Base-by-base conservation (phyloP, 2,329 filamentous ascomycete species). In the Dactylella cylindrospora region DNA sequence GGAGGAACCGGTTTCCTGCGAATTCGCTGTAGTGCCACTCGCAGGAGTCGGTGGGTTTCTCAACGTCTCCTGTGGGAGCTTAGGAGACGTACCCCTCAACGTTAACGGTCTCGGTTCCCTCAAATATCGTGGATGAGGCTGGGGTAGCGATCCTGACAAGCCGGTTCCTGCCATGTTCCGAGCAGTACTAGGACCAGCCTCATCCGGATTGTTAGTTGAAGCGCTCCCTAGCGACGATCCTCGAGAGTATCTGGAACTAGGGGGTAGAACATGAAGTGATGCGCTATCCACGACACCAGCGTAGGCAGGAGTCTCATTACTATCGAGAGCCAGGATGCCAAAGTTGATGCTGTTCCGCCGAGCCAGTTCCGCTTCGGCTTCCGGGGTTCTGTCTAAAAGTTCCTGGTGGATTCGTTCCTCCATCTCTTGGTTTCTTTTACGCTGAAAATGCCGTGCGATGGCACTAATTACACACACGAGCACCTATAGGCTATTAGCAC, bases 291-390 rank as follows among this genome's bases (percentile, higher is more conserved):
- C 43, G 5, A 62, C 54, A 7, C 57, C 57, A 8, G 49, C 28
- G 20, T 54, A 43, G 19, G 31, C 49, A 7, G 57, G 57, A 7
- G 57, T 62, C 43, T 62, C 57, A 15, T 54, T 43, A 38, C 29
- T 49, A 35, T 62, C 38, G 23, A 62, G 57, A 23, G 57, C 57
- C 25, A 31, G 43, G n/a, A 62, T 44, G n/a, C 49, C 57, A 28
- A 62, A 62, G 13, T 62, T 62, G 25, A 62, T 49, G 26, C 57
- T 54, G 17, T 43, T 36, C 1, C 33, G 36, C 23, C 57, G 32
- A n/a, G n/a, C n/a, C n/a, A n/a, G n/a, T 19, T 49, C 43, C 1
- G 54, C 17, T 13, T 22, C 35, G 12, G 38, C 3, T 17, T 44
- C 36, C 25, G 20, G 49, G 12, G 49, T 49, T n/a, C 31, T 36